These are phyloP conservation scores for Decorospora gaudefroyi DNA, from an alignment of 2,329 filamentous ascomycete genomes.

Conservation along the genomic window DNA sequence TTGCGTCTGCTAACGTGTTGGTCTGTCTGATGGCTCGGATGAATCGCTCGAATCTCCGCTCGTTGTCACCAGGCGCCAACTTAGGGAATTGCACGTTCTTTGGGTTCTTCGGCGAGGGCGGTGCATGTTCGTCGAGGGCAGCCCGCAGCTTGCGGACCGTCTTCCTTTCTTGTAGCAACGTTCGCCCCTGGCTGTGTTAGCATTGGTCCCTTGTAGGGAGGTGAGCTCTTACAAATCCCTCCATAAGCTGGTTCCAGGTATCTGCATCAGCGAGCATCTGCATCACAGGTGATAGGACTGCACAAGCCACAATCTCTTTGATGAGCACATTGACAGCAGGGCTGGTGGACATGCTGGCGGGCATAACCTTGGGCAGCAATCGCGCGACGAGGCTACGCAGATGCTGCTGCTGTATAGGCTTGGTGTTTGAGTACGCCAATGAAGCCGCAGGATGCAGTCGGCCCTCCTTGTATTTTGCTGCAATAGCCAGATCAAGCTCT, in stretches of 20 bases:
- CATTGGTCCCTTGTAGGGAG: constrained; percentile 13
- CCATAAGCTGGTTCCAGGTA: constrained; percentile 96
- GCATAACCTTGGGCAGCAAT: constrained; percentile 75
- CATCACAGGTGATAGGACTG: constrained; percentile 82
- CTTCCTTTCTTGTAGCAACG: constrained; percentile 90
- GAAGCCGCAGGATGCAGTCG: constrained; percentile 85
- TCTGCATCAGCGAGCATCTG: constrained; percentile 86
- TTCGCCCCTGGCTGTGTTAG: constrained; percentile 62
- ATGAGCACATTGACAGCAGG: constrained; percentile 79
- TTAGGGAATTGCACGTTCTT: constrained; percentile 75
- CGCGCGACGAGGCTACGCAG: constrained; percentile 73
- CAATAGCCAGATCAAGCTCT: constrained; percentile 92
- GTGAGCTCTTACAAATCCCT: constrained; percentile 65
- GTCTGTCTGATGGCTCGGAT: constrained; percentile 86
- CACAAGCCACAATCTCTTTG: constrained; percentile 88
- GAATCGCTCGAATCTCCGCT: constrained; percentile 92
- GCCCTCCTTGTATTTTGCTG: constrained; percentile 88
- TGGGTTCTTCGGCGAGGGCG: constrained; percentile 69
- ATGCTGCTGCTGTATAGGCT: constrained; percentile 84
- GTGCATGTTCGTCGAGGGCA: constrained; percentile 91
- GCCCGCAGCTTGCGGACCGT: constrained; percentile 90
- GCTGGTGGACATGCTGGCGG: constrained; percentile 74
- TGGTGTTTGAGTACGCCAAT: constrained; percentile 80
- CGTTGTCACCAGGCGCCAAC: constrained; percentile 78
- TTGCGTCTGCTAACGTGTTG: constrained; percentile 88